These are phyloP conservation scores for Prunus yedoensis DNA, from an alignment of 331 rosid species.

Conservation along the genomic window DNA sequence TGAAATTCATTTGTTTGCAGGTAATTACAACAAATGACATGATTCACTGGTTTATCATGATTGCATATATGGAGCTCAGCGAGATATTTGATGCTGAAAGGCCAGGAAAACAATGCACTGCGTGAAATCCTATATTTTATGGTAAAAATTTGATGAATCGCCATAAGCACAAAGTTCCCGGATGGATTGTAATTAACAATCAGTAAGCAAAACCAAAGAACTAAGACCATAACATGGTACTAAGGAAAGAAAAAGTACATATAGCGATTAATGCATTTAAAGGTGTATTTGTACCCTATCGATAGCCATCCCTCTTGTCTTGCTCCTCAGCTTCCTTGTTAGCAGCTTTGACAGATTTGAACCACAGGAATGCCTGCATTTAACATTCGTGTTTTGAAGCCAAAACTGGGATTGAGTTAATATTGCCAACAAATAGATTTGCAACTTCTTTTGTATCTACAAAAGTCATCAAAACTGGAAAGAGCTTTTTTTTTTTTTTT, in stretches of 20 bases:
- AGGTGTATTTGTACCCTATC: slow-evolving; percentile 21
- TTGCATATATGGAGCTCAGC: background rate
- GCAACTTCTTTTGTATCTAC: too few relatives aligned
- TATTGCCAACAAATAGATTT: background rate
- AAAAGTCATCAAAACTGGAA: too few relatives aligned
- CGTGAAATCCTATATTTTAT: background rate
- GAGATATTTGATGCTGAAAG: background rate
- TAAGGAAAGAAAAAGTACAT: background rate
- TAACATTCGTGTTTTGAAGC: slow-evolving; percentile 18
- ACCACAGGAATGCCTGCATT: slow-evolving; percentile 80
- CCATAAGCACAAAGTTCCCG: background rate
- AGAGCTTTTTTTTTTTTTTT: too few relatives aligned
- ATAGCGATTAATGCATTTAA: background rate
- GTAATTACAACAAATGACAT: background rate
- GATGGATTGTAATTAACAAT: background rate
- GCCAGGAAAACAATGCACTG: background rate
- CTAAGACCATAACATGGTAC: background rate
- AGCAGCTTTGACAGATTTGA: slow-evolving; percentile 82
- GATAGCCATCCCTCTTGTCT: slow-evolving; percentile 86
- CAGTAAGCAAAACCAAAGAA: background rate
- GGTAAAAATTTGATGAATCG: background rate
- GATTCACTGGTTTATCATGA: background rate
- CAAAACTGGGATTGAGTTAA: background rate
- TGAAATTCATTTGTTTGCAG: slow-evolving; percentile 1
- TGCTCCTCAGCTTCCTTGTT: slow-evolving; percentile 98